These are phyloP conservation scores for Bipolaris cookei DNA, from an alignment of 2,329 filamentous ascomycete genomes.

Conservation along the genomic window DNA sequence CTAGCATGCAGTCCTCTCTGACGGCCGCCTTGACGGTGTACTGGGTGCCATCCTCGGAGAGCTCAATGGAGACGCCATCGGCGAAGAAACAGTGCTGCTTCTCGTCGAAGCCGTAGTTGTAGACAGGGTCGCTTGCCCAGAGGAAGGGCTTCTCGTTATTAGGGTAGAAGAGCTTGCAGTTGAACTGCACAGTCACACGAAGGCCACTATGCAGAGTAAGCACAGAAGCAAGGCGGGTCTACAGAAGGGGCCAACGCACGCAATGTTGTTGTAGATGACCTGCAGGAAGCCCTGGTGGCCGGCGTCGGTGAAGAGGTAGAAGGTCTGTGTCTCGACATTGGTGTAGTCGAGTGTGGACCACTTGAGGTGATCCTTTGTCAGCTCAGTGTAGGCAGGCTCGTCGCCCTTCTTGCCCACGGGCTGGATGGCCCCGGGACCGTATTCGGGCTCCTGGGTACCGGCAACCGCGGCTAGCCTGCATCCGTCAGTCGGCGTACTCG, in stretches of 20 bases:
- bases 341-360: constrained; percentile 85
- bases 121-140: constrained; percentile 83
- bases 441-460: constrained; percentile 95
- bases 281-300: constrained; percentile 81
- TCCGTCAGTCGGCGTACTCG: constrained; percentile 23
- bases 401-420: constrained; percentile 83
- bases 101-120: constrained; percentile 82
- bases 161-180: constrained; percentile 85
- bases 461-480: constrained; percentile 74
- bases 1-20: constrained; percentile 80
- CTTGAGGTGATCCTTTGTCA: constrained; percentile 77
- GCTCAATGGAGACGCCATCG: constrained; percentile 80
- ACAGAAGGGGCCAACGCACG: constrained; percentile 63
- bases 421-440: constrained; percentile 85
- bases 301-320: constrained; percentile 83
- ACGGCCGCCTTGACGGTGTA: constrained; percentile 92
- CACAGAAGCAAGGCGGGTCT: constrained; percentile 19
- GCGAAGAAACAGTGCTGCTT: constrained; percentile 85
- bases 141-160: constrained; percentile 74
- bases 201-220: constrained; percentile 69
- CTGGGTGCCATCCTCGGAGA: constrained; percentile 80
- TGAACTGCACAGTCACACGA: constrained; percentile 91
- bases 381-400: constrained; percentile 78
- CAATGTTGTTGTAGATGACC: constrained; percentile 97
- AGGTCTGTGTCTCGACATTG: constrained; percentile 91